phyloP scores from a whole-genome alignment of 2,329 filamentous ascomycete species.

The Fusarium sp. region DNA sequence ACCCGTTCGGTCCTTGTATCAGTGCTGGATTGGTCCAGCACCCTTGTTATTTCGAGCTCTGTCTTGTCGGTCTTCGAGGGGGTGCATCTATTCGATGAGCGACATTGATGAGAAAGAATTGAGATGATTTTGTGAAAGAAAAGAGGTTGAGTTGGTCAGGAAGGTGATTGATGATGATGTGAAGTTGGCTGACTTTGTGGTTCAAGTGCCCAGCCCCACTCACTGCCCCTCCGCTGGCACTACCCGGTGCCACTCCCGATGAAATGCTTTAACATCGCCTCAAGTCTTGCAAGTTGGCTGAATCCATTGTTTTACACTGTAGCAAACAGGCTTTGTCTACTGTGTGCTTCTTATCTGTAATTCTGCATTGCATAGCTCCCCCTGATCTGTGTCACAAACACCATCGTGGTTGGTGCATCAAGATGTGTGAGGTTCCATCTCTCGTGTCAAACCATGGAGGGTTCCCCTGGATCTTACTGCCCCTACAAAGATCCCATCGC shows the following conservation, averaged over 20 bases:
- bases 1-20: not conserved
- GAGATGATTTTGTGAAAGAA: not conserved
- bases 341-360: not conserved
- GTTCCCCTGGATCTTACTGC: not conserved
- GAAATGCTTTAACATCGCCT: not conserved
- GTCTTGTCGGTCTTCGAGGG: not conserved
- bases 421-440: not conserved
- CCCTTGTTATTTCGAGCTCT: not conserved
- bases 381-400: not conserved
- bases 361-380: not conserved
- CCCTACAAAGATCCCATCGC: not conserved
- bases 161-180: not conserved
- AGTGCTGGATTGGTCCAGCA: not conserved
- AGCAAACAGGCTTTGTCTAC: not conserved
- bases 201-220: not conserved
- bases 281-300: not conserved
- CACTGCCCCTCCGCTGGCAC: not conserved
- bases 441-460: not conserved
- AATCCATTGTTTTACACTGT: not conserved
- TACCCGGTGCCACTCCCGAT: not conserved
- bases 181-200: not conserved
- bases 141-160: not conserved
- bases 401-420: not conserved
- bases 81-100: not conserved
- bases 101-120: not conserved